phyloP scores from a whole-genome alignment of 257 asterid genomes.

The Scutellaria barbata region DNA sequence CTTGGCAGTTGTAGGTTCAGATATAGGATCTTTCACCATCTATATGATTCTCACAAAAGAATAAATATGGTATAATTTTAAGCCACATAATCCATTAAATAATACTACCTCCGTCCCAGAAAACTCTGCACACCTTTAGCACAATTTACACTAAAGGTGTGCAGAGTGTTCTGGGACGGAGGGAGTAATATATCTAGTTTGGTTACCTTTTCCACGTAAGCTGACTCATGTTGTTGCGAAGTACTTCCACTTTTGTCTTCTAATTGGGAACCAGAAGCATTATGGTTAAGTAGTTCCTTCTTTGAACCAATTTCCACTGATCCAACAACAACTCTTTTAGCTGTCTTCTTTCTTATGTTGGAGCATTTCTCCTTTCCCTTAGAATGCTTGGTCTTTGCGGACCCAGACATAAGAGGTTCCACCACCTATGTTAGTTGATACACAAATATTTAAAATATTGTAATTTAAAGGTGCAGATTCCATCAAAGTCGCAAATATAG shows the following conservation, averaged over 20 bases:
- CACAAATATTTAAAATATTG: background rate
- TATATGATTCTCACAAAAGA: background rate
- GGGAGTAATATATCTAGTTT: background rate
- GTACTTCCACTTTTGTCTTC: background rate
- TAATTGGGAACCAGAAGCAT: background rate
- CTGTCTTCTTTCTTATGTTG: background rate
- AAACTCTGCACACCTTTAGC: no score
- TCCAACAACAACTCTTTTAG: background rate
- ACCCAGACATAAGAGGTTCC: background rate
- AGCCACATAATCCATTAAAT: background rate
- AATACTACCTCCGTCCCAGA: no score
- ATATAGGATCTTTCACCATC: background rate
- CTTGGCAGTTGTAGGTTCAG: conserved; percentile 31
- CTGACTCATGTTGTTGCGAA: background rate
- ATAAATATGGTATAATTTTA: background rate
- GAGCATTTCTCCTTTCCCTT: background rate
- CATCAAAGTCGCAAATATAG: background rate
- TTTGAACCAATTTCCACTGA: background rate
- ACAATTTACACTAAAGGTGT: no score
- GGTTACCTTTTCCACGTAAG: background rate
- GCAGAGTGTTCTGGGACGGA: no score
- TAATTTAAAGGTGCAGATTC: background rate
- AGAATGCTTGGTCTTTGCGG: background rate
- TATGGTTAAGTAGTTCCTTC: background rate
- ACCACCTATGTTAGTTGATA: background rate